These are phyloP conservation scores for Pseudonectria foliicola DNA, from an alignment of 2,329 filamentous ascomycete genomes.

Conservation along the genomic window DNA sequence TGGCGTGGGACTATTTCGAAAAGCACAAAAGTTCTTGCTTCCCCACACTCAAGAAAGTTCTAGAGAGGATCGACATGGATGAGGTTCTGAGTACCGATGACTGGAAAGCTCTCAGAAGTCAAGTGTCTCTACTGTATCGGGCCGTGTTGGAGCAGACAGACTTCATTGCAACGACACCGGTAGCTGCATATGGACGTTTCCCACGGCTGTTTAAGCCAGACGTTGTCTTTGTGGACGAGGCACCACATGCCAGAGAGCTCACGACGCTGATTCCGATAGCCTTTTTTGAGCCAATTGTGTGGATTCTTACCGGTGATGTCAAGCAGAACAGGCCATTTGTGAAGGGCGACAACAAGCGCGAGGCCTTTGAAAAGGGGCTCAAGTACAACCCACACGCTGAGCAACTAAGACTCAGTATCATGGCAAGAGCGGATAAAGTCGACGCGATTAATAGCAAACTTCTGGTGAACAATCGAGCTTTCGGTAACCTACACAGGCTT, in stretches of 20 bases:
- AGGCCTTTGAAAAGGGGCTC: slow-evolving; percentile 10
- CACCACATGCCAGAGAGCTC: slow-evolving; percentile 38
- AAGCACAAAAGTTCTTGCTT: slow-evolving; percentile 25
- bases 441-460: slow-evolving; percentile 27
- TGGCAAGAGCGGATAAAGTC: slow-evolving; percentile 30
- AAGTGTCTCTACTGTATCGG: slow-evolving; percentile 31
- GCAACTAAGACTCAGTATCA: slow-evolving; percentile 29
- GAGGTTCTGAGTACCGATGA: slow-evolving; percentile 19
- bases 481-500: slow-evolving; percentile 32
- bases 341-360: slow-evolving; percentile 17
- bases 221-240: slow-evolving; percentile 78
- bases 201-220: slow-evolving; percentile 63
- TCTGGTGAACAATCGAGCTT: slow-evolving; percentile 31
- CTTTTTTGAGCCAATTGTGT: slow-evolving; percentile 33
- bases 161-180: slow-evolving; percentile 40
- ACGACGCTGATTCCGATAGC: slow-evolving; percentile 39
- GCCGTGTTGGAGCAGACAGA: slow-evolving; percentile 32
- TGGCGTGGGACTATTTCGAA: slow-evolving; percentile 34
- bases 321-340: slow-evolving; percentile 38
- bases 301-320: slow-evolving; percentile 41
- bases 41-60: slow-evolving; percentile 27
- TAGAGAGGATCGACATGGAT: slow-evolving; percentile 25
- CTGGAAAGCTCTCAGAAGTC: slow-evolving; percentile 23
- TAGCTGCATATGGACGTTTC: slow-evolving; percentile 33
- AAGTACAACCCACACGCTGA: slow-evolving; percentile 25